Conservation (phyloP, 495 filamentous ascomycete genomes). For the Aspergillus nanangensis region DNA sequence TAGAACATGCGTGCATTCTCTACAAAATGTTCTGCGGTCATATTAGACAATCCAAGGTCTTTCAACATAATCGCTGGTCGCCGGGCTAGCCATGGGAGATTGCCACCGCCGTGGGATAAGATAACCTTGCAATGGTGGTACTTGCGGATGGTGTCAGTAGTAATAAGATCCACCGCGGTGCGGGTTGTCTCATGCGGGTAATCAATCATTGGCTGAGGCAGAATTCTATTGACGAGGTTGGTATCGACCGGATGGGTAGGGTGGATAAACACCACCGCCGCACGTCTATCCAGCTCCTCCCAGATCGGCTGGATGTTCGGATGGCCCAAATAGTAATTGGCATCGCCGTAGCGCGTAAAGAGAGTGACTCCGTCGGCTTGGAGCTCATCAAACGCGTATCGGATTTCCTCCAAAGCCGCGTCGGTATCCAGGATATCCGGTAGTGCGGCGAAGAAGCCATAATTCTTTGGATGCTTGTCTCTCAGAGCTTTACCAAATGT, state of each 20-base stretch:
- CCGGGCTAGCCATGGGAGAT: slow-evolving; percentile 35
- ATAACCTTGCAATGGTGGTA: slow-evolving; percentile 45
- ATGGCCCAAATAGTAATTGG: slow-evolving; percentile 41
- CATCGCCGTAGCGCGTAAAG: slow-evolving; percentile 41
- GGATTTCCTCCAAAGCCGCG: slow-evolving; percentile 30
- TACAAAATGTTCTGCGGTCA: background rate
- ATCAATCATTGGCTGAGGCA: slow-evolving; percentile 47
- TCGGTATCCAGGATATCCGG: slow-evolving; percentile 31
- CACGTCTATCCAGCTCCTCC: slow-evolving; percentile 36
- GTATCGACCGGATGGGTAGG: slow-evolving; percentile 43
- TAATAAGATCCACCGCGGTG: slow-evolving; percentile 45
- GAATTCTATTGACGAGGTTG: slow-evolving; percentile 21
- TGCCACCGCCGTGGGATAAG: slow-evolving; percentile 49
- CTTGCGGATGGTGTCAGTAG: slow-evolving; percentile 17
- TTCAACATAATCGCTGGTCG: background rate
- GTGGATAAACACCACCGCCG: slow-evolving; percentile 48
- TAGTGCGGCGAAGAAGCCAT: slow-evolving; percentile 41
- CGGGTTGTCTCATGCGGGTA: slow-evolving; percentile 52
- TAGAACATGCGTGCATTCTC: slow-evolving; percentile 26
- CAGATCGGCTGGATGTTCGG: slow-evolving; percentile 33
- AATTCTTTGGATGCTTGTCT: background rate
- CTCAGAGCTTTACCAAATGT: slow-evolving; percentile 1
- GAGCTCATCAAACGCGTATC: slow-evolving; percentile 34
- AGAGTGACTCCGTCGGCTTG: slow-evolving; percentile 44
- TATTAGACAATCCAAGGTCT: background rate